Evolutionary conservation across 2,329 filamentous ascomycete species (phyloP), one percentile per base, ranked within the genome.

Genomic region (Fusarium sarcochroum): DNA sequence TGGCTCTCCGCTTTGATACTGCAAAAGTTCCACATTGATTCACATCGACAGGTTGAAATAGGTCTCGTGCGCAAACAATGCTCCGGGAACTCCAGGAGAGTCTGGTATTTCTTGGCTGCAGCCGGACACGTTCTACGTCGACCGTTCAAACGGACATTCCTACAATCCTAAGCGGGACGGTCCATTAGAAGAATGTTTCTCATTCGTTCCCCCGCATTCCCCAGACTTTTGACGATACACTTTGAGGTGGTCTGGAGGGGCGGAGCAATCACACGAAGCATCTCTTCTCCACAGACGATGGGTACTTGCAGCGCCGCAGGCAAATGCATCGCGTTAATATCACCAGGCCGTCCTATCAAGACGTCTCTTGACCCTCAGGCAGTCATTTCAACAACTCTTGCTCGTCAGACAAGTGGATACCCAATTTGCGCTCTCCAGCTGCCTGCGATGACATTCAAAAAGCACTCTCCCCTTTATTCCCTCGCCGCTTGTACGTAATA

Each of bases 1-100:
- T 45, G 46, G 46, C 67, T 68, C 67, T 69, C 67, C 63, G 63
- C 63, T 68, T 45, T 47, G 48, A 45, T 32, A 32, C 40, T 23
- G 55, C 68, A 70, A 70, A 70, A 70, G 68, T 70, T 68, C 68
- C 68, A 56, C 62, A 34, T 63, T 55, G 55, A 50, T 46, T 54
- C 54, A 49, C 47, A 50, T 62, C 35, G 13, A 58, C 38, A 35
- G 44, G 21, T 65, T 48, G 53, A 49, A 42, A 54, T 45, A 37
- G 57, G 57, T 54, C 66, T 66, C 66, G 49, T 69, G 66, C 66
- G 44, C 34, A 44, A 52, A 15, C 27, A 66, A 61, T 49, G 50
- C 51, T 46, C 27, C 49, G 38, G 44, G n/a, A 61, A 21, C 14
- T 61, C 10, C 21, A 55, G 23, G 47, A 34, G 25, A 62, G 42